A percentile compares a stretch with the other conserved stretches of the same genome.
Conservation (phyloP, 169 alveolate genomes). For the Plasmodium malariae region DNA sequence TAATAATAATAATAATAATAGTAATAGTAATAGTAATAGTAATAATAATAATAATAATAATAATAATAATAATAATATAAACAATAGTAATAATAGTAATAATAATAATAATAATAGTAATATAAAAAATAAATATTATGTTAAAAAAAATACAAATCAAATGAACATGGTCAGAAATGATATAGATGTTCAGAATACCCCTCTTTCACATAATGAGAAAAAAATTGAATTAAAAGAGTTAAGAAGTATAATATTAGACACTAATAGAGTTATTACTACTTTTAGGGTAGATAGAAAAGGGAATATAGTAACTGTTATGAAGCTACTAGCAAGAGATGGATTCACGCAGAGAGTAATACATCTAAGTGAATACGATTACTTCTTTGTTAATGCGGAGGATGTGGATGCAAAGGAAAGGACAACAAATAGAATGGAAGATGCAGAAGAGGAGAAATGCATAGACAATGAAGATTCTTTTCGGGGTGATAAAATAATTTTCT, state of each 20-base stretch:
- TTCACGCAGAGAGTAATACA: neutral
- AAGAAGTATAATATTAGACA: constrained; percentile 1
- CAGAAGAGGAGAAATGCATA: neutral
- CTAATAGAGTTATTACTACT: constrained; percentile 12
- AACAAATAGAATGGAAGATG: neutral
- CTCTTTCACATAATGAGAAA: neutral
- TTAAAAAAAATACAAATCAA: neutral
- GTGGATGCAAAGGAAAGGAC: neutral
- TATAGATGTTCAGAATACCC: neutral
- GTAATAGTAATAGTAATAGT: too few species aligned
- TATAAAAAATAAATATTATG: neutral
- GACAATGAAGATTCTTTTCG: neutral
- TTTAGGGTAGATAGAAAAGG: constrained; percentile 18
- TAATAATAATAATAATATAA: too few species aligned
- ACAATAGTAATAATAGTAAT: too few species aligned
- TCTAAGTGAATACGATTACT: constrained; percentile 39
- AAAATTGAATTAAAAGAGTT: neutral
- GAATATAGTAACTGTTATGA: constrained; percentile 17
- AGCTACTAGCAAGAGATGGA: constrained; percentile 10
- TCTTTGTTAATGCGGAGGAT: constrained; percentile 17
- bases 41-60: too few species aligned
- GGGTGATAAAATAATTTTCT: neutral
- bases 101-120: too few species aligned
- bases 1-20: too few species aligned
- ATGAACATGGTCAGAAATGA: neutral